phyloP scores from a whole-genome alignment of 306 rosid species.

The Trifolium repens region DNA sequence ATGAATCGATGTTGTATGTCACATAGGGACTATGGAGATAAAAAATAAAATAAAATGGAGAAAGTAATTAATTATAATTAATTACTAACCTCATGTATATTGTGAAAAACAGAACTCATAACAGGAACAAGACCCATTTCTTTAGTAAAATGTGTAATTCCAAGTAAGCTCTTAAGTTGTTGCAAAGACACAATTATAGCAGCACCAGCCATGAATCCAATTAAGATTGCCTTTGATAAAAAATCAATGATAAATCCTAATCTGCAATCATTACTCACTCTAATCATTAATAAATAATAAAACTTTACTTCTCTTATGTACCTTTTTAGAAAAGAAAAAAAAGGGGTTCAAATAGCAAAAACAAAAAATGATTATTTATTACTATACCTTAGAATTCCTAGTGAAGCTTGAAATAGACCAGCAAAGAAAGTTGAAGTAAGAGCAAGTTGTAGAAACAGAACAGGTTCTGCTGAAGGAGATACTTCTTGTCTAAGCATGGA shows the following conservation, averaged over 20 bases:
- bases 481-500: constrained; percentile 85
- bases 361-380: background rate
- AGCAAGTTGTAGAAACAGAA: constrained; percentile 79
- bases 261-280: constrained; percentile 51
- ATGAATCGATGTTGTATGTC: background rate
- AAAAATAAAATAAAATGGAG: background rate
- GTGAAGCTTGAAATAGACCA: constrained; percentile 86
- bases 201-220: constrained; percentile 99
- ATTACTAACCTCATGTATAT: constrained; percentile 61
- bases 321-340: background rate
- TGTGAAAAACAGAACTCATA: constrained; percentile 71
- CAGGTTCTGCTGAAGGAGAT: constrained; percentile 71
- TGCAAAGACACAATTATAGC: constrained; percentile 91
- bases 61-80: background rate
- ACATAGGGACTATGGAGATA: background rate
- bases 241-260: constrained; percentile 93
- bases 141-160: constrained; percentile 77
- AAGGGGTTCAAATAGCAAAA: background rate
- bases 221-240: constrained; percentile 82
- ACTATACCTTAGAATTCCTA: constrained; percentile 81
- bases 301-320: background rate
- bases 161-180: constrained; percentile 88
- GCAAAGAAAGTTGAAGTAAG: constrained; percentile 87
- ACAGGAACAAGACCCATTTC: constrained; percentile 84
- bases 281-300: background rate